Evolutionary conservation across 139 green algal genomes (phyloP).

Genomic region (Coelastrella sp.): DNA sequence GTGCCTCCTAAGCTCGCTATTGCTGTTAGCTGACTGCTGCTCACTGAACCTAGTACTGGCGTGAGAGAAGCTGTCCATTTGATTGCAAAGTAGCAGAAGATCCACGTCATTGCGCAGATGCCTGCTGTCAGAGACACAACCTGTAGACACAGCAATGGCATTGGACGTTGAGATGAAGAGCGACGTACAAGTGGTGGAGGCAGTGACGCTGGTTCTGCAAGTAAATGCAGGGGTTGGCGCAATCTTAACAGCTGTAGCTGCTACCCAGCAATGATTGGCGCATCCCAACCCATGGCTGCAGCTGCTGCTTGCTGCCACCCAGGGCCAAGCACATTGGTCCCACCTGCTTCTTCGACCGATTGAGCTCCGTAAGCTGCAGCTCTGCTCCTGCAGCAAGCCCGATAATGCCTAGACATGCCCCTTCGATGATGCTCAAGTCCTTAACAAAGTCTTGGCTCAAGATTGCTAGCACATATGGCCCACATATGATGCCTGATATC

Average conservation of each 20-base stretch:
- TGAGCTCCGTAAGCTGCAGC: slow-evolving; percentile 77
- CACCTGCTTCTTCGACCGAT: slow-evolving; percentile 71
- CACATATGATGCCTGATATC: slow-evolving; percentile 76
- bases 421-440: slow-evolving; percentile 70
- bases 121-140: slow-evolving; percentile 74
- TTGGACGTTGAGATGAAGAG: neutral
- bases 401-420: slow-evolving; percentile 82
- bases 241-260: too few species aligned
- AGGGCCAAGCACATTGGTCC: neutral
- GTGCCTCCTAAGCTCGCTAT: slow-evolving; percentile 79
- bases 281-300: too few species aligned
- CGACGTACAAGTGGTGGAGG: too few species aligned
- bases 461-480: slow-evolving; percentile 73
- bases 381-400: slow-evolving; percentile 85
- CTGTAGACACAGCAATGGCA: slow-evolving; percentile 53
- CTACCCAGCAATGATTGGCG: too few species aligned
- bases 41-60: neutral
- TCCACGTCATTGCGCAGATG: slow-evolving; percentile 66
- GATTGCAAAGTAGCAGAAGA: slow-evolving; percentile 64
- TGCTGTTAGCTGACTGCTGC: slow-evolving; percentile 46
- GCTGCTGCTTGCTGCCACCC: too few species aligned
- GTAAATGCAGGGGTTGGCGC: too few species aligned
- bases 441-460: slow-evolving; percentile 63
- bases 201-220: too few species aligned
- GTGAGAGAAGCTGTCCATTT: slow-evolving; percentile 22